A percentile compares a stretch with the other conserved stretches of the same genome.
Conservation (phyloP, 1,284 basidiomycete genomes). For the Trichosporon sp. region DNA sequence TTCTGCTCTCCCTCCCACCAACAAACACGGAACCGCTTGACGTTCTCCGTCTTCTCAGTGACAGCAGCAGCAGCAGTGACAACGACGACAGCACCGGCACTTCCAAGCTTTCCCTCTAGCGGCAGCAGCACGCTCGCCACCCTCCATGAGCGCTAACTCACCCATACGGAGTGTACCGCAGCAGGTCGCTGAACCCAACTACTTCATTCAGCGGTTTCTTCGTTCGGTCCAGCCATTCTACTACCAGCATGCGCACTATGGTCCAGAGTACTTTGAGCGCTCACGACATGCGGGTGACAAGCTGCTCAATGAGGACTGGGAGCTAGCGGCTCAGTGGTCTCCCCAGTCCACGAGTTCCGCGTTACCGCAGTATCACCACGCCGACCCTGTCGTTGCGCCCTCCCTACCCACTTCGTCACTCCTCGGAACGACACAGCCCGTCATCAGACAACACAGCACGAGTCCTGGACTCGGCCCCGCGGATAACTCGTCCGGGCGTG, state of each 20-base stretch:
- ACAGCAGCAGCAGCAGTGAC: neutral
- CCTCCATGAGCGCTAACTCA: conserved; percentile 14
- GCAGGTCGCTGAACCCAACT: conserved; percentile 13
- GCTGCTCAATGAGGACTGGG: conserved; percentile 8
- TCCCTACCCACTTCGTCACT: neutral
- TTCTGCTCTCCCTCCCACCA: neutral
- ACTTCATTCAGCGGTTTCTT: conserved; percentile 15
- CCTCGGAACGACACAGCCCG: conserved; percentile 8
- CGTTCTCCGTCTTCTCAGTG: neutral
- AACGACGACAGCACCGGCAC: neutral
- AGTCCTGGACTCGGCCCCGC: neutral
- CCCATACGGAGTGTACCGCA: conserved; percentile 13
- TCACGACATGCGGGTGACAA: neutral
- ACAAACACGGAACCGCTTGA: neutral
- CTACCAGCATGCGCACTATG: conserved; percentile 12
- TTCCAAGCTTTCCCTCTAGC: neutral
- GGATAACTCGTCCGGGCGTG: conserved; percentile 7
- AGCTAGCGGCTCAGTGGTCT: neutral
- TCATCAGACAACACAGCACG: neutral
- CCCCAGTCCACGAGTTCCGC: neutral
- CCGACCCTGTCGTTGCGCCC: neutral
- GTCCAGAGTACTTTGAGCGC: conserved; percentile 11
- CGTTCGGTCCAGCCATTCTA: conserved; percentile 10
- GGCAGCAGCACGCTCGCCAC: conserved; percentile 15
- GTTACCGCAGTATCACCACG: neutral